These are phyloP conservation scores for Saccharomycopsis lassenensis DNA, from an alignment of 805 yeast genomes.

Conservation along the genomic window DNA sequence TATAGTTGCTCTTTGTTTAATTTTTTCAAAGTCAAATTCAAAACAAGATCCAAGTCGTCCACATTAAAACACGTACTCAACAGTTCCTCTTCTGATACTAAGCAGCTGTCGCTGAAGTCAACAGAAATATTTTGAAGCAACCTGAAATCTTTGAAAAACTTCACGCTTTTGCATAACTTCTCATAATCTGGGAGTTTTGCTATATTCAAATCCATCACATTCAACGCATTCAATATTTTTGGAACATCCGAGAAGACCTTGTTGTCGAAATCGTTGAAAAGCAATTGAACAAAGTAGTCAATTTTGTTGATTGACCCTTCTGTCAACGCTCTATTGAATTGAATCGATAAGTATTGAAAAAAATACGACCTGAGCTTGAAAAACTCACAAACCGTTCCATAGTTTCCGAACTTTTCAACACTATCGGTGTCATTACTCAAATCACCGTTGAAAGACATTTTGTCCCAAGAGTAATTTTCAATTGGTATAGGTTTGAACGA, in stretches of 20 bases:
- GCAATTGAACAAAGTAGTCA: slow-evolving; percentile 37
- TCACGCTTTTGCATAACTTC: slow-evolving; percentile 19
- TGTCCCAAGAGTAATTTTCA: no score
- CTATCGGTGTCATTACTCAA: not conserved
- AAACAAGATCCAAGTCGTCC: slow-evolving; percentile 1
- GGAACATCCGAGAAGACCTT: slow-evolving; percentile 43
- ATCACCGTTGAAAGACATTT: no score
- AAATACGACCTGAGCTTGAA: slow-evolving; percentile 48
- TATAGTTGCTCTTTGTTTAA: slow-evolving; percentile 1
- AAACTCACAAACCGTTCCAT: no score
- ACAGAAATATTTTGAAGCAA: slow-evolving; percentile 30
- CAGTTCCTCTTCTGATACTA: no score
- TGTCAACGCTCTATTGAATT: slow-evolving; percentile 47
- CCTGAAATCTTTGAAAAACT: slow-evolving; percentile 27
- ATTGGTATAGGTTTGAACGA: no score
- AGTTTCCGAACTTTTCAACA: not conserved
- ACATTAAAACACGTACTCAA: slow-evolving; percentile 4
- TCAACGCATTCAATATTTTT: slow-evolving; percentile 57
- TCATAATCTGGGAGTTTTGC: slow-evolving; percentile 30
- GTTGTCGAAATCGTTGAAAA: slow-evolving; percentile 41
- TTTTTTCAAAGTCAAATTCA: slow-evolving; percentile 8
- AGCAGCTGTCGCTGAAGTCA: no score
- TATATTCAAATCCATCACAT: slow-evolving; percentile 50
- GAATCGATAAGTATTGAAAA: slow-evolving; percentile 58
- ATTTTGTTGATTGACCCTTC: slow-evolving; percentile 40